Percentiles rank a stretch among this genome's conserved stretches.
Conservation (phyloP, 805 yeast species). For the Wickerhamiella domercqiae region DNA sequence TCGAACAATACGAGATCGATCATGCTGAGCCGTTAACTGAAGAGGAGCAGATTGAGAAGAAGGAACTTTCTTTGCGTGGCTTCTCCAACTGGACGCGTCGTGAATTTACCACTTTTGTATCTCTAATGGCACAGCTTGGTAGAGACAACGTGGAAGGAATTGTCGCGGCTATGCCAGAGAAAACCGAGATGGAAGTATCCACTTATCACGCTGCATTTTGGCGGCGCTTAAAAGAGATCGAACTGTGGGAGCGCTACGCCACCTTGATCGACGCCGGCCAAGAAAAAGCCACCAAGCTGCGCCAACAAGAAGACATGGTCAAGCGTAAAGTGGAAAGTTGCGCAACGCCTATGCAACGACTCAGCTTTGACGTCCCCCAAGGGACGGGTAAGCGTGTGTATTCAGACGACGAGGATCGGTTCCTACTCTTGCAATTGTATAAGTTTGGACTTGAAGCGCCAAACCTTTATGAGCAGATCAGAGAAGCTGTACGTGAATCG, state of each 20-base stretch:
- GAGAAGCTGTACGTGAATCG: conserved; percentile 56
- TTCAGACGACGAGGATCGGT: conserved; percentile 84
- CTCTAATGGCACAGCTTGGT: conserved; percentile 62
- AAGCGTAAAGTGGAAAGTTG: conserved; percentile 59
- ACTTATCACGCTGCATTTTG: conserved; percentile 72
- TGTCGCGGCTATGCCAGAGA: conserved; percentile 67
- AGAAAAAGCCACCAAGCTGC: conserved; percentile 50
- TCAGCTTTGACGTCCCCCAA: conserved; percentile 48
- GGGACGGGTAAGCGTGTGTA: conserved; percentile 49
- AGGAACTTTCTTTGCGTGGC: conserved; percentile 49
- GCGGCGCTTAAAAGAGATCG: conserved; percentile 62
- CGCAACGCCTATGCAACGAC: conserved; percentile 64
- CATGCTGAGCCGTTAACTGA: conserved; percentile 70
- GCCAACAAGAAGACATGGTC: conserved; percentile 63
- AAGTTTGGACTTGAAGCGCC: conserved; percentile 66
- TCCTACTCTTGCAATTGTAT: conserved; percentile 63
- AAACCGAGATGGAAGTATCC: conserved; percentile 62
- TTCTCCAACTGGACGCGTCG: conserved; percentile 73
- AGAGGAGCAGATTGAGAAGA: conserved; percentile 51
- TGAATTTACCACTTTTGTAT: conserved; percentile 73
- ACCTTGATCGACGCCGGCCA: conserved; percentile 80
- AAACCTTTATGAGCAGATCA: conserved; percentile 62
- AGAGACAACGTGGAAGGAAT: conserved; percentile 57
- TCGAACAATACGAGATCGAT: conserved; percentile 59
- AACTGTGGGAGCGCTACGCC: conserved; percentile 74